Percentiles rank a stretch among this genome's conserved stretches.
Conservation (phyloP, 768 basidiomycete species). For the Tylopilus rubrobrunneus region DNA sequence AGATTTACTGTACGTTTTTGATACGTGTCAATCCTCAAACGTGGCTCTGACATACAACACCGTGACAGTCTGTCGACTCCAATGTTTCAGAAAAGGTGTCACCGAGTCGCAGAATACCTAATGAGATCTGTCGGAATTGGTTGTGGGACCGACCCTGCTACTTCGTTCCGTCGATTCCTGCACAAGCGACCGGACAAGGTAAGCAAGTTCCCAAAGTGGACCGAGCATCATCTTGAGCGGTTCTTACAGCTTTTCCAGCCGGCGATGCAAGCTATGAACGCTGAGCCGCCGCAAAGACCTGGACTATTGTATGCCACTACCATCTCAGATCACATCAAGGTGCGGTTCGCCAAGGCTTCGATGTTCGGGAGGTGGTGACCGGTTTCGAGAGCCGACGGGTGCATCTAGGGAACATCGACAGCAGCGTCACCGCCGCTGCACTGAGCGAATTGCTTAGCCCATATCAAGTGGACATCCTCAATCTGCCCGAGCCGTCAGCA, state of each 20-base stretch:
- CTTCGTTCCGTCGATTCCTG: background rate
- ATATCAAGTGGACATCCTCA: constrained; percentile 43
- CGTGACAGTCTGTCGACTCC: constrained; percentile 20
- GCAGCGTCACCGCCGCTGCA: constrained; percentile 27
- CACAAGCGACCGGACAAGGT: constrained; percentile 11
- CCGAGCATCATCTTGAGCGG: background rate
- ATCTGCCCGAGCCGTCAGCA: constrained; percentile 23
- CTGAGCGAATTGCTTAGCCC: constrained; percentile 38
- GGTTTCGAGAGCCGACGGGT: constrained; percentile 69
- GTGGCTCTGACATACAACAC: constrained; percentile 1
- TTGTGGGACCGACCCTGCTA: background rate
- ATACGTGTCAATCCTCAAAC: background rate
- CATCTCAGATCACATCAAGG: constrained; percentile 52
- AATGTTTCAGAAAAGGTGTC: constrained; percentile 1
- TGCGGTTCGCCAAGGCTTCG: constrained; percentile 59
- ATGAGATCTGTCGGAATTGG: constrained; percentile 15
- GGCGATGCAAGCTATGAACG: background rate
- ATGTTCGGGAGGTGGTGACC: constrained; percentile 52
- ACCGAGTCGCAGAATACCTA: background rate
- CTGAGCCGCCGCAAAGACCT: constrained; percentile 7
- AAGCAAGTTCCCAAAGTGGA: background rate
- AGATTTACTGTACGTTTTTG: constrained; percentile 16
- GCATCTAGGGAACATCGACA: constrained; percentile 48
- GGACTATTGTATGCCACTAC: constrained; percentile 28
- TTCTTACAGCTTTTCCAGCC: background rate